phyloP scores from a whole-genome alignment of 805 yeast species.

The Myxozyma geophila region DNA sequence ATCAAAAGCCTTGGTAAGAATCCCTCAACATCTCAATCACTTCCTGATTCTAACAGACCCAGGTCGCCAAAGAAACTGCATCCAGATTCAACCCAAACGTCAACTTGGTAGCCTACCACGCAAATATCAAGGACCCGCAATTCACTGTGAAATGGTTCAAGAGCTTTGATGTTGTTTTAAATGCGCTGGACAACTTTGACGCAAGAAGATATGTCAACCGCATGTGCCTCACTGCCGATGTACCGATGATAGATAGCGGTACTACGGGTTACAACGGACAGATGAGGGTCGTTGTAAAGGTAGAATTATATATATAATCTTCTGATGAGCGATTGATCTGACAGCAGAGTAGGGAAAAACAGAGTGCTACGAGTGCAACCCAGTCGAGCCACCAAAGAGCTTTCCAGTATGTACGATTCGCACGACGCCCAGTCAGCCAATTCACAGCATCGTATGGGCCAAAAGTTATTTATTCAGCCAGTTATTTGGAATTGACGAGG shows the following conservation, averaged over 20 bases:
- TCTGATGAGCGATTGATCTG: neutral
- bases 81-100: conserved; percentile 69
- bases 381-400: conserved; percentile 84
- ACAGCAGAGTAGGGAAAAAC: conserved; percentile 59
- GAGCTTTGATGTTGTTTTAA: conserved; percentile 78
- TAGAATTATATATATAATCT: neutral
- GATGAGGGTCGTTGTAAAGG: conserved; percentile 76
- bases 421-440: conserved; percentile 94
- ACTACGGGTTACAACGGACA: conserved; percentile 96
- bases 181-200: conserved; percentile 87
- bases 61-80: conserved; percentile 80
- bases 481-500: conserved; percentile 57
- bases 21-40: neutral
- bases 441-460: conserved; percentile 98
- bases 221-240: conserved; percentile 72
- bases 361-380: conserved; percentile 92
- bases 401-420: conserved; percentile 97
- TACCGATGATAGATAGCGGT: conserved; percentile 89
- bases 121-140: conserved; percentile 79
- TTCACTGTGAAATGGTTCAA: conserved; percentile 80
- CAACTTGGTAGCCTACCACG: conserved; percentile 76
- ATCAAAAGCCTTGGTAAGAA: conserved; percentile 68
- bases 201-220: conserved; percentile 90
- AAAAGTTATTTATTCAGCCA: conserved; percentile 85
- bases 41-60: neutral